Conservation (phyloP, 768 basidiomycete species). For the Mycena leptocephala region DNA sequence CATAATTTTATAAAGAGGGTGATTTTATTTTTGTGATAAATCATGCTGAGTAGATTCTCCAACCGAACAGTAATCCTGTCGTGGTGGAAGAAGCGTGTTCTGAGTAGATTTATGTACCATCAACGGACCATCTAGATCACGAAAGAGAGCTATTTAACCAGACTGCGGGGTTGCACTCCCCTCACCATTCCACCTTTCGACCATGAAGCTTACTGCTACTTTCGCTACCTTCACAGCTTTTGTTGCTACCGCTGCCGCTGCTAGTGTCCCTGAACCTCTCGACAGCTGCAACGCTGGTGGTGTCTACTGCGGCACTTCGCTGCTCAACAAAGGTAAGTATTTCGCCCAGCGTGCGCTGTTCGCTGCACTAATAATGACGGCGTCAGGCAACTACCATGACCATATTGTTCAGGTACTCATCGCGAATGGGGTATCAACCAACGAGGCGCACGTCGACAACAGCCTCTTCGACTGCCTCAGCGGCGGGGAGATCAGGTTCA, state of each 20-base stretch:
- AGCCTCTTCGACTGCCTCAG: conserved; percentile 9
- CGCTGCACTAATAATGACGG: not conserved
- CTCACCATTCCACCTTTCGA: not conserved
- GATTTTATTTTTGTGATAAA: too few species aligned
- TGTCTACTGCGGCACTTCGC: conserved; percentile 7
- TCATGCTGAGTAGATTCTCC: too few species aligned
- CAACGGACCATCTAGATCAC: too few species aligned
- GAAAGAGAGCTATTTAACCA: conserved; percentile 1
- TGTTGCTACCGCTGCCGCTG: not conserved
- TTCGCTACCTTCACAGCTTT: conserved; percentile 5
- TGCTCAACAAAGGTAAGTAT: conserved; percentile 12
- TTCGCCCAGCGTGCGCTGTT: too few species aligned
- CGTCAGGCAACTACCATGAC: conserved; percentile 1
- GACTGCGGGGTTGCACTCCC: not conserved
- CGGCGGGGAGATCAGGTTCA: not conserved
- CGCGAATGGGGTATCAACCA: not conserved
- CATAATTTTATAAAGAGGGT: too few species aligned
- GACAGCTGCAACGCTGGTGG: conserved; percentile 1
- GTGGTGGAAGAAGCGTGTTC: too few species aligned
- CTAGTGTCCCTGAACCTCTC: not conserved
- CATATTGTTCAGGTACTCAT: conserved; percentile 3
- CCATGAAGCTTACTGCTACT: conserved; percentile 7
- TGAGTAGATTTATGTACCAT: too few species aligned
- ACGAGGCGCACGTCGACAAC: conserved; percentile 1
- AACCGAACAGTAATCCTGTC: too few species aligned